These are phyloP conservation scores for Jaltomata sinuosa DNA, from an alignment of 257 asterid species.

Conservation along the genomic window DNA sequence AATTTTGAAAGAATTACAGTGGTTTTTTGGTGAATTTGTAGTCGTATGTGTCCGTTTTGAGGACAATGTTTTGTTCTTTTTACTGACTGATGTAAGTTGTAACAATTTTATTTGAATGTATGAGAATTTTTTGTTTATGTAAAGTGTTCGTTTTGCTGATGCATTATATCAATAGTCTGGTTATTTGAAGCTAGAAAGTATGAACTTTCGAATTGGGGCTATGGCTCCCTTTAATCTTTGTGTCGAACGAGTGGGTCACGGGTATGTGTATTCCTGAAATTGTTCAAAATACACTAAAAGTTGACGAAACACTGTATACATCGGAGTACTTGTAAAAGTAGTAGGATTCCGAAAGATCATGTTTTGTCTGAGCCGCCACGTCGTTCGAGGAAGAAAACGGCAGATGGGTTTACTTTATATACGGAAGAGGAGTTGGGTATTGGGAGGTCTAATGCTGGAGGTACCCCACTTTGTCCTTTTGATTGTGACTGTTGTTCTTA, in stretches of 20 bases:
- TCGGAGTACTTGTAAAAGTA: too few relatives aligned
- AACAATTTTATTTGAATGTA: not conserved
- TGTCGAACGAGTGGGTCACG: too few relatives aligned
- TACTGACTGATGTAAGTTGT: too few relatives aligned
- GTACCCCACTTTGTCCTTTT: slow-evolving; percentile 62
- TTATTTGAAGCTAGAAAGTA: too few relatives aligned
- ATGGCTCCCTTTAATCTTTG: too few relatives aligned
- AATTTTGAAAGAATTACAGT: not conserved
- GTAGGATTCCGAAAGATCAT: not conserved
- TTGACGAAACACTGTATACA: too few relatives aligned
- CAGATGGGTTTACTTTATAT: slow-evolving; percentile 51
- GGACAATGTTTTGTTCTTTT: not conserved
- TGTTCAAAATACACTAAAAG: too few relatives aligned
- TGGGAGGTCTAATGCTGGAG: slow-evolving; percentile 53
- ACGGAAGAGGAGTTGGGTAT: slow-evolving; percentile 71
- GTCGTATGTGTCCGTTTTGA: not conserved
- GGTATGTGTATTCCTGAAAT: too few relatives aligned
- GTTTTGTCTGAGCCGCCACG: slow-evolving; percentile 1
- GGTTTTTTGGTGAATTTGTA: not conserved
- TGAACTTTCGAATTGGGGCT: not conserved
- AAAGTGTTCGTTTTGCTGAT: not conserved
- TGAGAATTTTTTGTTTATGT: not conserved
- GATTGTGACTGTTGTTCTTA: slow-evolving; percentile 79
- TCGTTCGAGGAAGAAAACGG: slow-evolving; percentile 39
- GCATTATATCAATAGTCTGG: not conserved